Evolutionary conservation across 805 yeast genomes (phyloP).

Genomic region (Cyberlindnera subsufficiens): DNA sequence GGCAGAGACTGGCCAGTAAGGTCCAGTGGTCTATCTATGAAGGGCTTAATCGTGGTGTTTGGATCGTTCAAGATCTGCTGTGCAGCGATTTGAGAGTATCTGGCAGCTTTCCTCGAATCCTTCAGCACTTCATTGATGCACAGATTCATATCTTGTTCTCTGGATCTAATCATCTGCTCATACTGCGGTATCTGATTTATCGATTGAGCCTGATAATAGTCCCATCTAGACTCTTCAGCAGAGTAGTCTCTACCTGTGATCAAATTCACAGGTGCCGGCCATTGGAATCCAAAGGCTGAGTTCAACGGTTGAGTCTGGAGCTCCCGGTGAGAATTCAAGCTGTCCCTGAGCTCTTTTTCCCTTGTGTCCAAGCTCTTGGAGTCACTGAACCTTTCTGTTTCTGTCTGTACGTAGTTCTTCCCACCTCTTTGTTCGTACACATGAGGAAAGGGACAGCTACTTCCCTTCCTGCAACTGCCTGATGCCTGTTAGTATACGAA

Average conservation of each 20-base stretch:
- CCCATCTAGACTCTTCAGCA: conserved; percentile 45
- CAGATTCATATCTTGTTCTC: conserved; percentile 41
- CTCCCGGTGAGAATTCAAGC: conserved; percentile 13
- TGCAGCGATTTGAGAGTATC: conserved; percentile 47
- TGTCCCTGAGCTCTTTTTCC: conserved; percentile 24
- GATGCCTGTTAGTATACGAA: background rate
- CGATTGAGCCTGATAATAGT: conserved; percentile 36
- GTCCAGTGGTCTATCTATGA: conserved; percentile 30
- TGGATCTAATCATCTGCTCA: conserved; percentile 33
- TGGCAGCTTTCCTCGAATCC: conserved; percentile 45
- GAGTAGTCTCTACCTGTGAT: conserved; percentile 49
- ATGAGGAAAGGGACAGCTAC: conserved; percentile 39
- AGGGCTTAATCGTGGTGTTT: conserved; percentile 24
- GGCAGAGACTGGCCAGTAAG: conserved; percentile 16
- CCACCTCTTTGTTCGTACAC: conserved; percentile 16
- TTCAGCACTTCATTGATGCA: conserved; percentile 32
- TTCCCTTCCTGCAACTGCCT: conserved; percentile 36
- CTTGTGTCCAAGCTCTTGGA: conserved; percentile 14
- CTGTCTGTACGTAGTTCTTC: conserved; percentile 2
- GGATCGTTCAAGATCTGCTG: conserved; percentile 24
- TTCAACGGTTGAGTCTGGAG: conserved; percentile 28
- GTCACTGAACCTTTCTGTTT: conserved; percentile 4
- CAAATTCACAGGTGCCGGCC: conserved; percentile 42
- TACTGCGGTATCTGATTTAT: conserved; percentile 32
- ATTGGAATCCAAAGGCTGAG: conserved; percentile 41